Evolutionary conservation across 495 filamentous ascomycete species (phyloP), one percentile per base, ranked within the genome.

Genomic region (Penicillium silybi): DNA sequence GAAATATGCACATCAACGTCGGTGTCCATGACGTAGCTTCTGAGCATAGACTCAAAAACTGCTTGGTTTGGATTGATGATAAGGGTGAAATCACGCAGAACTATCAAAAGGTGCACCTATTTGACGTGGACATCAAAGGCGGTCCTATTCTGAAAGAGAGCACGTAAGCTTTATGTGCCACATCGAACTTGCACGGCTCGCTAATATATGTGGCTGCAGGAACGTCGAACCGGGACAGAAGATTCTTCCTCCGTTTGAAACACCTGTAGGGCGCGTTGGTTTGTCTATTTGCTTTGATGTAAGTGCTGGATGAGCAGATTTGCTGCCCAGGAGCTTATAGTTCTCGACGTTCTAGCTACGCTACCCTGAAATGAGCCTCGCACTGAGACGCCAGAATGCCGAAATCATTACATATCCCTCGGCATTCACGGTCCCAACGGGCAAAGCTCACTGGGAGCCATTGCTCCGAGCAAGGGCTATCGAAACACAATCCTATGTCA

Each of bases 221-320:
- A 81, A 75, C 42, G 83, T 87, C 16, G 80, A 87, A 56, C 77
- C 75, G 25, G 85, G 85, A 6, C 76, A 60, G 46, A 57, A 67
- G 18, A 83, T 88, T 13, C 51, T 82, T 15, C 69, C 81, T 0
- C 92, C 92, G 0, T 88, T 96, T 61, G 68, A 80, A 4, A 92
- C 87, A 0, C 66, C 79, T 0, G 61, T 95, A 9, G 92, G 92
- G 0, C 81, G 81, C 23, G 77, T 97, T 2, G 92, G 88, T 4
- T 64, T 87, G 19, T 75, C 84, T 19, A 95, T 96, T 20, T 97
- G 92, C 65, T 97, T 96, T 65, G 92, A 97, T 72, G 80, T 91
- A 63, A 65, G 69, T 69, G 10, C 13, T 16, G 2, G 6, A 19
- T 19, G 35, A 15, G 22, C 10, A 32, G 1, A 25, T n/a, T 15